phyloP scores from a whole-genome alignment of 305 asterid genomes.

The Salvia sclarea region DNA sequence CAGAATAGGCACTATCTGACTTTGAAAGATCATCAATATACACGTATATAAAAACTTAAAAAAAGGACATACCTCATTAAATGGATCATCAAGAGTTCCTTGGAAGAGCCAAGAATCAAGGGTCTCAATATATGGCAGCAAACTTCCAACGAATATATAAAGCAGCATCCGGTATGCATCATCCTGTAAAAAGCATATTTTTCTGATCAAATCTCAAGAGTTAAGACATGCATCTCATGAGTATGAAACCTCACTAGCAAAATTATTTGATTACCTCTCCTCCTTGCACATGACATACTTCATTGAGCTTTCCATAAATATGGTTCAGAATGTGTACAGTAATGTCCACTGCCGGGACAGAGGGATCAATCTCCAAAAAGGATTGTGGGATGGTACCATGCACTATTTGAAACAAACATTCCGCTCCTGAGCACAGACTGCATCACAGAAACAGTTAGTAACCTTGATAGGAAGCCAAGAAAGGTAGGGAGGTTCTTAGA shows the following conservation, averaged over 20 bases:
- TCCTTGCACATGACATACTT: constrained; percentile 88
- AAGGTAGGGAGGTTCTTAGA: constrained; percentile 21
- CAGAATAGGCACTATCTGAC: constrained; percentile 44
- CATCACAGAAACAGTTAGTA: constrained; percentile 40
- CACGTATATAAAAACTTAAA: neutral
- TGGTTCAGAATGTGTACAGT: constrained; percentile 70
- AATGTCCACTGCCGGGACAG: constrained; percentile 62
- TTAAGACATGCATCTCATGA: constrained; percentile 10
- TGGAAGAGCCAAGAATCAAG: constrained; percentile 99
- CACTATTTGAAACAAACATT: constrained; percentile 78
- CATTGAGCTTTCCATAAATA: constrained; percentile 80
- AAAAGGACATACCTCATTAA: constrained; percentile 75
- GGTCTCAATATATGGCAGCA: constrained; percentile 83
- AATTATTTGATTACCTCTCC: constrained; percentile 69
- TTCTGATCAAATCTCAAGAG: constrained; percentile 27
- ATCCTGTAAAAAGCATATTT: constrained; percentile 60
- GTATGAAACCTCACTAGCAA: constrained; percentile 6
- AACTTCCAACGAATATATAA: constrained; percentile 63
- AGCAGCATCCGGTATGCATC: constrained; percentile 84
- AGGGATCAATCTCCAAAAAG: constrained; percentile 49
- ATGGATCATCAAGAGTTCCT: constrained; percentile 93
- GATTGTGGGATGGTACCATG: constrained; percentile 70
- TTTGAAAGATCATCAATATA: constrained; percentile 55
- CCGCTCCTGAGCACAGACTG: constrained; percentile 93
- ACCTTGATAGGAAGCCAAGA: constrained; percentile 23